phyloP scores from a whole-genome alignment of 257 asterid genomes.

The Nicotiana paniculata region DNA sequence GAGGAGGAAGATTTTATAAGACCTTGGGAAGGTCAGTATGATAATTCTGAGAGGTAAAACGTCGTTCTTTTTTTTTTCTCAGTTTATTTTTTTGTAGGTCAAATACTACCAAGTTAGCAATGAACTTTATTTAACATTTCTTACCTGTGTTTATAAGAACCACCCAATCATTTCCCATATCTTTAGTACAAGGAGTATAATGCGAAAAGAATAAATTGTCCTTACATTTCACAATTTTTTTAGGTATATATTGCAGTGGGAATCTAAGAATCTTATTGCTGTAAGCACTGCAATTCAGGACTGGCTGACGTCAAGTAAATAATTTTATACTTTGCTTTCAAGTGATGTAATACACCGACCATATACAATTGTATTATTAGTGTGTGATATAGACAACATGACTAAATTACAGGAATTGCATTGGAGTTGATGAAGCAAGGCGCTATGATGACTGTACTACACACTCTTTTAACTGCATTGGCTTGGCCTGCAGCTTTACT shows the following conservation, averaged over 20 bases:
- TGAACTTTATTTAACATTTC: background rate
- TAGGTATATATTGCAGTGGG: constrained; percentile 93
- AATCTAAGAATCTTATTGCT: constrained; percentile 70
- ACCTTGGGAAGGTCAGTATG: constrained; percentile 78
- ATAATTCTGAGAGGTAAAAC: constrained; percentile 72
- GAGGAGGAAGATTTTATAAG: constrained; percentile 76
- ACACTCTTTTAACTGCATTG: constrained; percentile 66
- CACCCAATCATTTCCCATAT: background rate
- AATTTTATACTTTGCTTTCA: constrained; percentile 16
- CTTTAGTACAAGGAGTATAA: constrained; percentile 3
- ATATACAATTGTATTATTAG: background rate
- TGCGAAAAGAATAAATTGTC: background rate
- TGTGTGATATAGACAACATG: constrained; percentile 9
- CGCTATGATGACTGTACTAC: constrained; percentile 90
- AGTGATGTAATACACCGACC: background rate
- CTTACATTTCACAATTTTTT: constrained; percentile 6
- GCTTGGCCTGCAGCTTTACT: constrained; percentile 93
- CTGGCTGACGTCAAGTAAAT: constrained; percentile 91
- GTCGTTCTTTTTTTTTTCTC: background rate
- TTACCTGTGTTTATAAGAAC: background rate
- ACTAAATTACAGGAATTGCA: constrained; percentile 47
- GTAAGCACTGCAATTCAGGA: constrained; percentile 95
- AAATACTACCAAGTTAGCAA: background rate
- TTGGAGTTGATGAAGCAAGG: constrained; percentile 83
- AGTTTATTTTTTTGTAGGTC: background rate